These are phyloP conservation scores for Yamadazyma conglobata DNA, from an alignment of 1,139 yeast genomes.

Conservation along the genomic window DNA sequence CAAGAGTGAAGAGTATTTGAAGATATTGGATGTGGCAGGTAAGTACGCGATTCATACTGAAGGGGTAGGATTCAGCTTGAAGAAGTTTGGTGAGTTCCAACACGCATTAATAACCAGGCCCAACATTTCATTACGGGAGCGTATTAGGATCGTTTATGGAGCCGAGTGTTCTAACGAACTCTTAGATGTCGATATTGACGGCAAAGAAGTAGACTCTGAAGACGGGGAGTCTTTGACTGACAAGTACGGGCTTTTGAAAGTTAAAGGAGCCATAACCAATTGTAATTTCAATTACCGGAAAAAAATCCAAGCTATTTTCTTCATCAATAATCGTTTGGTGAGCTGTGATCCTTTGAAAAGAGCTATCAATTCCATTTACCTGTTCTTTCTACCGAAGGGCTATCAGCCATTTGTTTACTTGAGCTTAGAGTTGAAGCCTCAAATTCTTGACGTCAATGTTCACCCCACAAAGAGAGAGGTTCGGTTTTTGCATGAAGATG, in stretches of 20 bases:
- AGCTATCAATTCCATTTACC: slow-evolving; percentile 63
- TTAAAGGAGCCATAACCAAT: slow-evolving; percentile 64
- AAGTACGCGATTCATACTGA: slow-evolving; percentile 75
- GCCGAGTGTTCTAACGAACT: slow-evolving; percentile 65
- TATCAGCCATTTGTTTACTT: slow-evolving; percentile 75
- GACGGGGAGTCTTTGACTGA: slow-evolving; percentile 13
- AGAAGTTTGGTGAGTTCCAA: slow-evolving; percentile 67
- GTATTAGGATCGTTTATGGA: slow-evolving; percentile 76
- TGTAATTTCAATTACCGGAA: slow-evolving; percentile 73
- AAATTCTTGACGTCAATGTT: slow-evolving; percentile 82
- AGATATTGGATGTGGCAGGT: slow-evolving; percentile 78
- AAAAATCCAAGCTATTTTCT: slow-evolving; percentile 64
- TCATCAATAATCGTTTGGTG: slow-evolving; percentile 82
- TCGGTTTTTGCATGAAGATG: slow-evolving; percentile 80
- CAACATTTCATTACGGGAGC: slow-evolving; percentile 48
- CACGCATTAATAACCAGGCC: slow-evolving; percentile 56
- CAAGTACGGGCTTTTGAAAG: slow-evolving; percentile 46
- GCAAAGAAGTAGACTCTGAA: slow-evolving; percentile 16
- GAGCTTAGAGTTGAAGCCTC: slow-evolving; percentile 61
- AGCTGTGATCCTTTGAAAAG: slow-evolving; percentile 75
- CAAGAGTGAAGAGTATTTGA: slow-evolving; percentile 69
- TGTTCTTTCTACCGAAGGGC: slow-evolving; percentile 74
- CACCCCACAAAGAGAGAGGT: slow-evolving; percentile 97
- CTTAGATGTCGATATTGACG: slow-evolving; percentile 36
- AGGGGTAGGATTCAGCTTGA: slow-evolving; percentile 73